Conservation (phyloP, 345 rosid genomes). For the Euphorbia pulcherrima region DNA sequence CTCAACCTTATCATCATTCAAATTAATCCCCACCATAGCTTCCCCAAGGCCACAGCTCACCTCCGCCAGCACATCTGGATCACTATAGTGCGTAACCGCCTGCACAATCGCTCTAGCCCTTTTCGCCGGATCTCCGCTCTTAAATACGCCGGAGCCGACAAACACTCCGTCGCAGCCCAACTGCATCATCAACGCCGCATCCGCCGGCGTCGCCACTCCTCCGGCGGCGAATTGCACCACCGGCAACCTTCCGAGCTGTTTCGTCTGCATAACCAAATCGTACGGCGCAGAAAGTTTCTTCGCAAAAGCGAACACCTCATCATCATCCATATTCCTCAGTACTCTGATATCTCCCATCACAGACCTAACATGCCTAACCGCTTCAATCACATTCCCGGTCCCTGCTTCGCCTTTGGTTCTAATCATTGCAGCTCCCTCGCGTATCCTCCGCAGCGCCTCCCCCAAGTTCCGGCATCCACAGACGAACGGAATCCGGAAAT, state of each 20-base stretch:
- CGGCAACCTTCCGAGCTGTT: constrained; percentile 28
- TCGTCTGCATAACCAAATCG: constrained; percentile 33
- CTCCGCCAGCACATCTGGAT: constrained; percentile 26
- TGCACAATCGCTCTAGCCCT: constrained; percentile 31
- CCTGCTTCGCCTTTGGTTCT: constrained; percentile 87
- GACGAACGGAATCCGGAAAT: constrained; percentile 72
- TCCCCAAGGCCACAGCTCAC: constrained; percentile 38
- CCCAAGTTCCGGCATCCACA: constrained; percentile 82
- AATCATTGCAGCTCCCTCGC: constrained; percentile 85
- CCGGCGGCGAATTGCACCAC: constrained; percentile 34
- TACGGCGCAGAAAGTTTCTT: constrained; percentile 45
- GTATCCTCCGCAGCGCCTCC: constrained; percentile 64
- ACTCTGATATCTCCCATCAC: constrained; percentile 68
- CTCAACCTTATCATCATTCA: constrained; percentile 32
- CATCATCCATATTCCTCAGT: constrained; percentile 67
- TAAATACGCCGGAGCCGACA: constrained; percentile 33
- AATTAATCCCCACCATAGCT: constrained; percentile 35
- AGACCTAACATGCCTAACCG: constrained; percentile 74
- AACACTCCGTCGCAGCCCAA: constrained; percentile 32
- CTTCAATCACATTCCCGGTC: constrained; percentile 69
- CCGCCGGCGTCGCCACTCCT: constrained; percentile 31
- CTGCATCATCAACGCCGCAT: constrained; percentile 34
- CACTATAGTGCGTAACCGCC: constrained; percentile 32
- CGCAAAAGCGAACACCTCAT: constrained; percentile 63
- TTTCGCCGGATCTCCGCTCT: constrained; percentile 28